Evolutionary conservation across 2,329 filamentous ascomycete genomes (phyloP).

Genomic region (Cytospora schulzeri): DNA sequence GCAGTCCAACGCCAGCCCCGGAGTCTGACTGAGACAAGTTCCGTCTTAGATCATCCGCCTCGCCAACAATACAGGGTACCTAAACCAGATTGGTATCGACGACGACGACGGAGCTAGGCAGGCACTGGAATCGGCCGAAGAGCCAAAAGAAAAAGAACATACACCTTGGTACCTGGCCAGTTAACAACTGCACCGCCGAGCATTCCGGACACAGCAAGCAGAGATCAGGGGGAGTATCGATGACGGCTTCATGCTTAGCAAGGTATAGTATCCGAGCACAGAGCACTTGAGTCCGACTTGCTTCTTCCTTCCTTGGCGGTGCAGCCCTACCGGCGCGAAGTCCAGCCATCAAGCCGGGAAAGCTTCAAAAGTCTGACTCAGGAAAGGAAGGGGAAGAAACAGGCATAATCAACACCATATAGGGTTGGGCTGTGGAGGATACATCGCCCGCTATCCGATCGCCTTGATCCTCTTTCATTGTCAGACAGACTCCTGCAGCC

Average conservation of each 20-base stretch:
- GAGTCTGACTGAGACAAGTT: constrained; percentile 11
- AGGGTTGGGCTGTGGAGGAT: background rate
- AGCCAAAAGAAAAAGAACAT: background rate
- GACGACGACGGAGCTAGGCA: constrained; percentile 6
- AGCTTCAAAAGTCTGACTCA: background rate
- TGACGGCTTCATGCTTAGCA: background rate
- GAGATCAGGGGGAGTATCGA: background rate
- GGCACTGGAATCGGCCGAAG: background rate
- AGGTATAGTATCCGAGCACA: background rate
- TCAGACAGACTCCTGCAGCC: no score
- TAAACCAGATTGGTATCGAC: background rate
- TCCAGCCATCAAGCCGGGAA: background rate
- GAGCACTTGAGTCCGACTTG: background rate
- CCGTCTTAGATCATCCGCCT: constrained; percentile 7
- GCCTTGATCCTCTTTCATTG: no score
- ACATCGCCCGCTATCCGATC: no score
- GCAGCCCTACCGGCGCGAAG: background rate
- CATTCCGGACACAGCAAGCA: background rate
- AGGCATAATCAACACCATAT: background rate
- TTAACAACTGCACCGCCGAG: background rate
- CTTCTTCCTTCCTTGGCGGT: background rate
- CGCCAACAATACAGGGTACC: background rate
- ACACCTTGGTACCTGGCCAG: background rate
- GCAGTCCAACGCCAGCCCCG: constrained; percentile 7
- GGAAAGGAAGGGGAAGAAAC: background rate